Percentiles rank a stretch among this genome's conserved stretches.
phyloP scores from a whole-genome alignment of 129 eudicot genomes.

The Ambrosia artemisiifolia region DNA sequence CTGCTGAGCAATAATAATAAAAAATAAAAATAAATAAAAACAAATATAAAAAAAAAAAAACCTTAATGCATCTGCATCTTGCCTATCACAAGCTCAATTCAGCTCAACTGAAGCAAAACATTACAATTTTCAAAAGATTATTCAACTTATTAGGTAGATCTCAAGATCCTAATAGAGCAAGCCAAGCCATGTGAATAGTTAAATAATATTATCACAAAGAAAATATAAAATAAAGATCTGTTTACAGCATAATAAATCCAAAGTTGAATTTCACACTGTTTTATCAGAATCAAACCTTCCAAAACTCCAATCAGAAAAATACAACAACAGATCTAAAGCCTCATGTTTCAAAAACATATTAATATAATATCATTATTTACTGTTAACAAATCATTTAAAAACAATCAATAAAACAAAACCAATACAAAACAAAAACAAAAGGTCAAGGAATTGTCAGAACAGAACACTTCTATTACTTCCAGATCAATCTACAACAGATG shows the following conservation, averaged over 20 bases:
- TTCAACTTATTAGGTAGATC: constrained; percentile 3
- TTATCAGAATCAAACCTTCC: constrained; percentile 17
- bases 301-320: constrained; percentile 4
- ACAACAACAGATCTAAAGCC: constrained; percentile 23
- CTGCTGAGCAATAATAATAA: background rate
- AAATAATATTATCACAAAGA: background rate
- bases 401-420: background rate
- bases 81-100: constrained; percentile 15
- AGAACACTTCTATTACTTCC: constrained; percentile 17
- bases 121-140: background rate
- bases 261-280: constrained; percentile 1
- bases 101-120: constrained; percentile 6
- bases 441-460: constrained; percentile 25
- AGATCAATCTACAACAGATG: constrained; percentile 23
- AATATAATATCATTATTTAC: background rate
- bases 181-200: background rate
- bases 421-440: constrained; percentile 8
- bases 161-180: constrained; percentile 20
- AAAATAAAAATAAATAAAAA: background rate
- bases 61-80: background rate
- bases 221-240: background rate
- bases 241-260: constrained; percentile 23
- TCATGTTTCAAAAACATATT: constrained; percentile 3
- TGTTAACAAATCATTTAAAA: constrained; percentile 13
- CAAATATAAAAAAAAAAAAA: no score